phyloP scores from a whole-genome alignment of 2,329 filamentous ascomycete genomes.

The Beauveria brongniartii region DNA sequence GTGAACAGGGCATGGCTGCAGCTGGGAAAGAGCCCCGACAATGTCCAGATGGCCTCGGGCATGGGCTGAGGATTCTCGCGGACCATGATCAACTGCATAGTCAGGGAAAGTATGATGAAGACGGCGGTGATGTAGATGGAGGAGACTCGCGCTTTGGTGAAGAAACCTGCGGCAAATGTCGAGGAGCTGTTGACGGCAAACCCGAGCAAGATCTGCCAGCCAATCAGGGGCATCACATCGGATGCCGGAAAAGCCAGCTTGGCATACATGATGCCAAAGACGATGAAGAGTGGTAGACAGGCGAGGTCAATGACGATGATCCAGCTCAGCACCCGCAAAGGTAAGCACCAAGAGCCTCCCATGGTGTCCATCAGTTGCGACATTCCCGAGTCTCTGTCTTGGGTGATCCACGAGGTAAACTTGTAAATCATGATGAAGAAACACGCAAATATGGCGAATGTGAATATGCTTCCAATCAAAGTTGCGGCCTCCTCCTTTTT shows the following conservation, averaged over 20 bases:
- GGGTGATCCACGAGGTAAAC: slow-evolving; percentile 17
- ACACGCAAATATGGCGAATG: slow-evolving; percentile 8
- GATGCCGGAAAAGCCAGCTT: neutral
- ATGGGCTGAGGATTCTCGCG: neutral
- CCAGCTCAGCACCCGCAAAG: slow-evolving; percentile 20
- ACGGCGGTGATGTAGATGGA: slow-evolving; percentile 22
- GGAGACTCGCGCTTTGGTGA: slow-evolving; percentile 23
- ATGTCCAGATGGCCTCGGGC: neutral
- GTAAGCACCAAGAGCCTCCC: slow-evolving; percentile 34
- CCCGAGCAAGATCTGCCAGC: slow-evolving; percentile 40
- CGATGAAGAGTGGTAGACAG: slow-evolving; percentile 31
- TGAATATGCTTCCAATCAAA: slow-evolving; percentile 15
- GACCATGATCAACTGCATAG: neutral
- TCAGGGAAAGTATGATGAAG: slow-evolving; percentile 20
- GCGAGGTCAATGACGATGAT: slow-evolving; percentile 19
- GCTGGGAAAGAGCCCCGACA: slow-evolving; percentile 18
- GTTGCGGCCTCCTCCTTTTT: neutral
- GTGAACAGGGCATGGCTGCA: slow-evolving; percentile 19
- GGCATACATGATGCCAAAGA: slow-evolving; percentile 22
- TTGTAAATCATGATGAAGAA: slow-evolving; percentile 12
- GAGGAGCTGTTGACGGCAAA: slow-evolving; percentile 53
- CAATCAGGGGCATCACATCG: slow-evolving; percentile 18
- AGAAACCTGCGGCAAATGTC: slow-evolving; percentile 41
- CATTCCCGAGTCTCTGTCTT: slow-evolving; percentile 24
- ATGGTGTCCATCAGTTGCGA: slow-evolving; percentile 26